Percentiles rank a stretch among this genome's conserved stretches.
Conservation (phyloP, 768 basidiomycete species). For the Russula ochroleuca region DNA sequence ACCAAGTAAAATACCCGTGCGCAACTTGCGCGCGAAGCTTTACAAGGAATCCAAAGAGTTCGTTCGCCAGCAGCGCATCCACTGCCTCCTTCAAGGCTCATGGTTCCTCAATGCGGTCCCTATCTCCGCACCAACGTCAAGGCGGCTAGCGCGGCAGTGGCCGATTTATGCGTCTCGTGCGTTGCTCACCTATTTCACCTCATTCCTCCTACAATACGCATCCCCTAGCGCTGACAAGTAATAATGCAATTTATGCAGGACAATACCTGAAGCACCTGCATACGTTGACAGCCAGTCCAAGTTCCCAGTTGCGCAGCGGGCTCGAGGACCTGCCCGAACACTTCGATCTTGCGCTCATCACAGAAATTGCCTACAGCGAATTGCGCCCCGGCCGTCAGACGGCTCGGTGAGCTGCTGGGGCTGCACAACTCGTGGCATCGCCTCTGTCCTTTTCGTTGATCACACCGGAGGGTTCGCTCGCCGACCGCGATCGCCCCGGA, state of each 20-base stretch:
- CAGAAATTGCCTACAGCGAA: conserved; percentile 74
- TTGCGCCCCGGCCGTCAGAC: conserved; percentile 63
- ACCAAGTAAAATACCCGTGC: conserved; percentile 76
- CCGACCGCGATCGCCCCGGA: conserved; percentile 41
- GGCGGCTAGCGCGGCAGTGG: conserved; percentile 67
- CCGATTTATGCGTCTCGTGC: conserved; percentile 81
- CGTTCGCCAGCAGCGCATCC: conserved; percentile 81
- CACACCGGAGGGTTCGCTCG: conserved; percentile 33
- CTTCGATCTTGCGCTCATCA: conserved; percentile 76
- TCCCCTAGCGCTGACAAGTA: not conserved
- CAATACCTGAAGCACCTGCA: conserved; percentile 72
- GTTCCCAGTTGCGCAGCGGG: conserved; percentile 71
- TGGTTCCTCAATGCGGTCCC: conserved; percentile 87
- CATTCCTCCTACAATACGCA: not conserved
- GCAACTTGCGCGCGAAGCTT: conserved; percentile 78
- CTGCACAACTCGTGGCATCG: conserved; percentile 32
- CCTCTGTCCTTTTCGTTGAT: conserved; percentile 34
- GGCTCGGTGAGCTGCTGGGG: conserved; percentile 35
- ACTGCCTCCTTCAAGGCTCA: conserved; percentile 82
- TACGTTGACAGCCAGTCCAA: conserved; percentile 79
- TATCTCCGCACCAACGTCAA: conserved; percentile 38
- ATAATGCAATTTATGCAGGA: conserved; percentile 47
- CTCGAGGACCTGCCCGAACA: conserved; percentile 85
- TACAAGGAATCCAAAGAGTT: conserved; percentile 91
- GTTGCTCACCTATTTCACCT: conserved; percentile 26